Evolutionary conservation across 169 alveolate species (phyloP).

Genomic region (Plasmodium relictum): DNA sequence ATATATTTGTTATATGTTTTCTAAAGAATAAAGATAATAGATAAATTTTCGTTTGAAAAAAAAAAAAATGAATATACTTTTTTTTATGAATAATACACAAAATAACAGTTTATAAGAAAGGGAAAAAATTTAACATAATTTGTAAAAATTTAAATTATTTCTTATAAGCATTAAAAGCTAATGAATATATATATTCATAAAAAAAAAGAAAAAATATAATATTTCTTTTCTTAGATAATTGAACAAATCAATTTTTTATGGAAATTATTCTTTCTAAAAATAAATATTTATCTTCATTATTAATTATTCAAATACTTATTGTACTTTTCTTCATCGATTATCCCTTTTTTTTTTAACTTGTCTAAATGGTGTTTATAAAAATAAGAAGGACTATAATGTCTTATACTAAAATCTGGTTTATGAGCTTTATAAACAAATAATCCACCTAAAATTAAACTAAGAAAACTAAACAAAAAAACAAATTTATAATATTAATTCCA

Average conservation of each 20-base stretch:
- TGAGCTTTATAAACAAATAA: slow-evolving; percentile 25
- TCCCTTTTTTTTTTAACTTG: slow-evolving; percentile 43
- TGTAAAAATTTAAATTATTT: too few relatives aligned
- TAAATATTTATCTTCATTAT: not conserved
- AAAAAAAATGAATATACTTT: too few relatives aligned
- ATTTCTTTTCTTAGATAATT: not conserved
- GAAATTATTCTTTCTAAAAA: not conserved
- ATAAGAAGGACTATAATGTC: slow-evolving; percentile 40
- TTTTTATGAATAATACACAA: too few relatives aligned
- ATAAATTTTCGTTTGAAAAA: too few relatives aligned
- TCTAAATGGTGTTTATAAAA: slow-evolving; percentile 59
- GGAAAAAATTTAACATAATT: too few relatives aligned
- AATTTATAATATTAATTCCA: too few relatives aligned
- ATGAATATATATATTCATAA: too few relatives aligned
- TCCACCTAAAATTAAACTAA: slow-evolving; percentile 54
- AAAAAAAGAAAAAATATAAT: not conserved
- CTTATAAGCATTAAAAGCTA: too few relatives aligned
- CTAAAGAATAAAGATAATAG: too few relatives aligned
- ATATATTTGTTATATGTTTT: too few relatives aligned
- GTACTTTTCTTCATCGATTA: slow-evolving; percentile 53
- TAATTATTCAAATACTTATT: slow-evolving; percentile 24
- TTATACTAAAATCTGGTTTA: slow-evolving; percentile 51
- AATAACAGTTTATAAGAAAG: too few relatives aligned
- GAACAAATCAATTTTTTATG: not conserved
- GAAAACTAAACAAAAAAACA: slow-evolving; percentile 24